phyloP scores from a whole-genome alignment of 2,329 filamentous ascomycete species.

The Colletotrichum lini region DNA sequence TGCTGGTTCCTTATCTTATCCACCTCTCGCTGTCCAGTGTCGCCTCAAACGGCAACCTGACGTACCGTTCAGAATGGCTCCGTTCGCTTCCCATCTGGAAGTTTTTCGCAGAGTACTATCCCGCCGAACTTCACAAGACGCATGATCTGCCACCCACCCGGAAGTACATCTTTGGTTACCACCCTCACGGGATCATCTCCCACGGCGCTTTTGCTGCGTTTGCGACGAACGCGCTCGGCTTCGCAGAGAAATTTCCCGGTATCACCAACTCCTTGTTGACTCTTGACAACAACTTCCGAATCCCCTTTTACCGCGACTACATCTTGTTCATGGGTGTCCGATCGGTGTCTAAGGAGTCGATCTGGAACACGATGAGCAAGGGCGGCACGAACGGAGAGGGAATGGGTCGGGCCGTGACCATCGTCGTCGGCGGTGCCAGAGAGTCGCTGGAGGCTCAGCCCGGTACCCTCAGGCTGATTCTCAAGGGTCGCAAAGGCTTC shows the following conservation, averaged over 20 bases:
- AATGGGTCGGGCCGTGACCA: slow-evolving; percentile 95
- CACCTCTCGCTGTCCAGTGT: slow-evolving; percentile 87
- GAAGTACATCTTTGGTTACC: slow-evolving; percentile 98
- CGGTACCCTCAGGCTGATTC: slow-evolving; percentile 80
- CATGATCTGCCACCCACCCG: slow-evolving; percentile 82
- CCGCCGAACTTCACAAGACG: slow-evolving; percentile 88
- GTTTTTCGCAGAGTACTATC: slow-evolving; percentile 93
- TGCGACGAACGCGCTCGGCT: slow-evolving; percentile 89
- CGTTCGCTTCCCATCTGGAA: slow-evolving; percentile 85
- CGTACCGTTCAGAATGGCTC: slow-evolving; percentile 80
- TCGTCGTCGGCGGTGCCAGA: slow-evolving; percentile 92
- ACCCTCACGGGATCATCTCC: slow-evolving; percentile 97
- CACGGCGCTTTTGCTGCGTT: slow-evolving; percentile 96
- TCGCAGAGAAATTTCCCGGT: slow-evolving; percentile 88
- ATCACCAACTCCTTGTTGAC: slow-evolving; percentile 96
- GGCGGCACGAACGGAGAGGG: slow-evolving; percentile 85
- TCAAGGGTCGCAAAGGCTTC: slow-evolving; percentile 90
- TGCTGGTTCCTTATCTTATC: slow-evolving; percentile 82
- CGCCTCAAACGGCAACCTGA: slow-evolving; percentile 81
- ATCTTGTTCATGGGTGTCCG: slow-evolving; percentile 89
- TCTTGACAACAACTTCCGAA: slow-evolving; percentile 94
- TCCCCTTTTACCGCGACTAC: slow-evolving; percentile 95
- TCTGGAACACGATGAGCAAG: slow-evolving; percentile 86
- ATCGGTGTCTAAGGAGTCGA: slow-evolving; percentile 92
- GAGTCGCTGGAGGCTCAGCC: slow-evolving; percentile 93